Evolutionary conservation across 192 early-diverging fungal genomes (phyloP).

Genomic region (Rhizophagus prolifer): DNA sequence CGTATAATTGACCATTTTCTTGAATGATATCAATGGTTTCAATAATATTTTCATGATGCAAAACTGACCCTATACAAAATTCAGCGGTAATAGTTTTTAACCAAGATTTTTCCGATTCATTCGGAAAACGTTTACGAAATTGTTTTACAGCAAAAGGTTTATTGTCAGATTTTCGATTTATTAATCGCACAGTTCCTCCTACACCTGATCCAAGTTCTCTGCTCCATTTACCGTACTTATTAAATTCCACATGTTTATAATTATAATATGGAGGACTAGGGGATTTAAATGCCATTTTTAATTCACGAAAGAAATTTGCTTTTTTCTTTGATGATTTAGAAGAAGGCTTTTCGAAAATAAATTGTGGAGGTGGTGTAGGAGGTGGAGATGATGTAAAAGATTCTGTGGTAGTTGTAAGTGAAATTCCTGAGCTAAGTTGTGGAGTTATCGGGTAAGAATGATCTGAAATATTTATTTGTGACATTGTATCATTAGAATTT

Average conservation of each 20-base stretch:
- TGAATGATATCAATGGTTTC: constrained; percentile 77
- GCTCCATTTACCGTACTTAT: constrained; percentile 62
- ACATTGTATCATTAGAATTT: neutral
- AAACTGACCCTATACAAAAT: constrained; percentile 76
- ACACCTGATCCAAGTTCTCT: constrained; percentile 69
- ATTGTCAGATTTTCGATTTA: constrained; percentile 61
- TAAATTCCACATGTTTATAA: constrained; percentile 7
- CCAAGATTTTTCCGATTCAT: constrained; percentile 73
- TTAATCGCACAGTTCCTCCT: constrained; percentile 70
- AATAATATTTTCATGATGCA: constrained; percentile 77
- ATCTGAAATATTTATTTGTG: neutral
- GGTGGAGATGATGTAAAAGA: neutral
- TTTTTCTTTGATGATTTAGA: neutral
- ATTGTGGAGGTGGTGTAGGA: neutral
- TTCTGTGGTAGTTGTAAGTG: neutral
- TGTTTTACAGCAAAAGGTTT: constrained; percentile 76
- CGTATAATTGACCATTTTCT: constrained; percentile 62
- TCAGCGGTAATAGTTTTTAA: constrained; percentile 82
- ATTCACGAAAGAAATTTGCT: neutral
- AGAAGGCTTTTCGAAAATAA: constrained; percentile 9
- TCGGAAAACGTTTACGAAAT: constrained; percentile 64
- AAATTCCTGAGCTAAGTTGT: constrained; percentile 9
- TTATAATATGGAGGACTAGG: neutral
- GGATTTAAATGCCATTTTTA: constrained; percentile 3
- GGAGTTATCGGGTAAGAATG: neutral